These are phyloP conservation scores for Acer yangbiense DNA, from an alignment of 345 rosid species.

Conservation along the genomic window DNA sequence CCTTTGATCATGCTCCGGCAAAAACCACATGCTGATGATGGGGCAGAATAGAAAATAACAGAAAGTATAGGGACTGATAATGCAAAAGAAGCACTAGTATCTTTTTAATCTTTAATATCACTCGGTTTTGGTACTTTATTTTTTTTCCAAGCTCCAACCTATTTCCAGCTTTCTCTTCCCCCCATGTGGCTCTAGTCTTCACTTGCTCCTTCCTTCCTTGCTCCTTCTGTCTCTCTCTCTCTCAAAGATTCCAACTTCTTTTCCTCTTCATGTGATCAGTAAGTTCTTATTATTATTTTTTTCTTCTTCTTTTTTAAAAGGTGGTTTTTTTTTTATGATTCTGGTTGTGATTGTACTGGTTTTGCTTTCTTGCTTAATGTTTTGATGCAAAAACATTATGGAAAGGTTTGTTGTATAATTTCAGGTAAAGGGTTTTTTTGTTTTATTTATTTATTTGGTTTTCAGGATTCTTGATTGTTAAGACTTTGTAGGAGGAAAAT, in stretches of 20 bases:
- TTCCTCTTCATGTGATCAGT: slow-evolving; percentile 55
- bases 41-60: background rate
- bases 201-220: background rate
- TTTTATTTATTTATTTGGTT: background rate
- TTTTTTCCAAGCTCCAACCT: slow-evolving; percentile 3
- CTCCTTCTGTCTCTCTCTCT: slow-evolving; percentile 13
- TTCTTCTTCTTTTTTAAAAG: background rate
- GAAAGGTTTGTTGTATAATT: background rate
- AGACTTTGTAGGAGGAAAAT: slow-evolving; percentile 9
- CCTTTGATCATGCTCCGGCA: too few relatives aligned
- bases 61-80: slow-evolving; percentile 12
- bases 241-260: slow-evolving; percentile 9
- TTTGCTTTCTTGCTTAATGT: slow-evolving; percentile 2
- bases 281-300: slow-evolving; percentile 19
- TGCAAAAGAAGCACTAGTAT: slow-evolving; percentile 5
- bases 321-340: background rate
- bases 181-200: slow-evolving; percentile 15
- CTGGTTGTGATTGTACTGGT: slow-evolving; percentile 10
- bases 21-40: background rate
- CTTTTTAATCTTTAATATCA: slow-evolving; percentile 23
- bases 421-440: background rate
- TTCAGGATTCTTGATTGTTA: slow-evolving; percentile 11
- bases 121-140: slow-evolving; percentile 13
- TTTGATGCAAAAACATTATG: slow-evolving; percentile 5
- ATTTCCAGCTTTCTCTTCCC: background rate